Evolutionary conservation across 2,329 filamentous ascomycete genomes (phyloP).

Genomic region (Didymella pinodella): DNA sequence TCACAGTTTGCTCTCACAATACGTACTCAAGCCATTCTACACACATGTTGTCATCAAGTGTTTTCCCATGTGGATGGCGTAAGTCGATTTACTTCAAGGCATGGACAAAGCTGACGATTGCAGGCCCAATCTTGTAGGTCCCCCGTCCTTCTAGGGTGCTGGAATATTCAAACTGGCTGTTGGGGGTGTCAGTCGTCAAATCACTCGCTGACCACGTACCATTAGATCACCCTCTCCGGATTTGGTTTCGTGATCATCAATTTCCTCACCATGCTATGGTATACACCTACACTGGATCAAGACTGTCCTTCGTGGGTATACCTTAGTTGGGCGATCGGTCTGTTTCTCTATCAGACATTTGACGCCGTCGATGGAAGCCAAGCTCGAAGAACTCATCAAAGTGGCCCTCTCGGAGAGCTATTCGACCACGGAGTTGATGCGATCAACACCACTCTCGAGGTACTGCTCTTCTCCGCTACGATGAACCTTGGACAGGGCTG

Average conservation of each 20-base stretch:
- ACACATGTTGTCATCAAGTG: constrained; percentile 90
- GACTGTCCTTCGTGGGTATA: constrained; percentile 97
- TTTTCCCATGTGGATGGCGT: constrained; percentile 96
- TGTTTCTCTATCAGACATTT: constrained; percentile 98
- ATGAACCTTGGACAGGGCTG: constrained; percentile 95
- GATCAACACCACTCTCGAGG: constrained; percentile 92
- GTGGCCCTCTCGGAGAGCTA: constrained; percentile 90
- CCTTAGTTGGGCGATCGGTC: constrained; percentile 83
- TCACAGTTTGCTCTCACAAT: constrained; percentile 86
- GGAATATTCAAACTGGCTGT: background rate
- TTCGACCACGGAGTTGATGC: constrained; percentile 98
- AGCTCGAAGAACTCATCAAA: constrained; percentile 88
- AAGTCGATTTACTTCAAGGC: constrained; percentile 47
- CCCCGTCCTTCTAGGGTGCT: background rate
- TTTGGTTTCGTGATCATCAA: constrained; percentile 91
- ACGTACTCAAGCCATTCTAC: constrained; percentile 98
- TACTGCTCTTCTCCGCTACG: constrained; percentile 86
- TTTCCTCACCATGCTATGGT: constrained; percentile 91
- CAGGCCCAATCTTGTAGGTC: constrained; percentile 51
- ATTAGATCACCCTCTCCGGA: constrained; percentile 82
- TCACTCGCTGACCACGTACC: constrained; percentile 1
- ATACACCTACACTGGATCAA: constrained; percentile 90
- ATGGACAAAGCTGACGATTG: constrained; percentile 30
- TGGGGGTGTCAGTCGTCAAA: background rate
- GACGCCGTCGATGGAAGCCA: constrained; percentile 96